Conservation (phyloP, 2,329 filamentous ascomycete genomes). For the Fusarium dlaminii region DNA sequence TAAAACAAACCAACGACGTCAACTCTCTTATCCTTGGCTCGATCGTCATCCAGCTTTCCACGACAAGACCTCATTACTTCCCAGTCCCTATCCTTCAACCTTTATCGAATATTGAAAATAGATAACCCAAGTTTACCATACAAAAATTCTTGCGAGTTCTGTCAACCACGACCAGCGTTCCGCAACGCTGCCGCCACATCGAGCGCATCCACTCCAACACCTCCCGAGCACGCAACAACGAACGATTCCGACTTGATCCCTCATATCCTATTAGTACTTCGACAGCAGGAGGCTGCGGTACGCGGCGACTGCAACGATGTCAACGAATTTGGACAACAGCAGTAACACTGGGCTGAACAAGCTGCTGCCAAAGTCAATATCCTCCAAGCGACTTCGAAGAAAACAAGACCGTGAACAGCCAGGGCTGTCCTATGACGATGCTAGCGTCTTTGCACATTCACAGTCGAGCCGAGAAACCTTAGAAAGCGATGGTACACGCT, state of each 20-base stretch:
- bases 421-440: constrained; percentile 38
- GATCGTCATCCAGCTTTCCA: constrained; percentile 3
- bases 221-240: constrained; percentile 5
- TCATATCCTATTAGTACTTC: background rate
- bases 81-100: background rate
- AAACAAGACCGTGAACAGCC: constrained; percentile 55
- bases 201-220: constrained; percentile 27
- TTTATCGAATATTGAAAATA: background rate
- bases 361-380: constrained; percentile 63
- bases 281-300: background rate
- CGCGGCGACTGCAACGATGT: background rate
- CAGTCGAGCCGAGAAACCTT: constrained; percentile 53
- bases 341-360: constrained; percentile 56
- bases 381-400: constrained; percentile 59
- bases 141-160: background rate
- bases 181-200: constrained; percentile 1
- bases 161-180: constrained; percentile 3
- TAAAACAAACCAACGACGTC: constrained; percentile 39
- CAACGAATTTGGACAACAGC: constrained; percentile 38
- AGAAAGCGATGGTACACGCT: constrained; percentile 47
- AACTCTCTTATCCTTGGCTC: constrained; percentile 29
- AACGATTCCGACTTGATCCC: constrained; percentile 2
- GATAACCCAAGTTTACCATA: background rate
- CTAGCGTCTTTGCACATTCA: constrained; percentile 47
- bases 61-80: constrained; percentile 15